Base-by-base conservation (phyloP, 495 filamentous ascomycete species). In the Aspergillus haitiensis region DNA sequence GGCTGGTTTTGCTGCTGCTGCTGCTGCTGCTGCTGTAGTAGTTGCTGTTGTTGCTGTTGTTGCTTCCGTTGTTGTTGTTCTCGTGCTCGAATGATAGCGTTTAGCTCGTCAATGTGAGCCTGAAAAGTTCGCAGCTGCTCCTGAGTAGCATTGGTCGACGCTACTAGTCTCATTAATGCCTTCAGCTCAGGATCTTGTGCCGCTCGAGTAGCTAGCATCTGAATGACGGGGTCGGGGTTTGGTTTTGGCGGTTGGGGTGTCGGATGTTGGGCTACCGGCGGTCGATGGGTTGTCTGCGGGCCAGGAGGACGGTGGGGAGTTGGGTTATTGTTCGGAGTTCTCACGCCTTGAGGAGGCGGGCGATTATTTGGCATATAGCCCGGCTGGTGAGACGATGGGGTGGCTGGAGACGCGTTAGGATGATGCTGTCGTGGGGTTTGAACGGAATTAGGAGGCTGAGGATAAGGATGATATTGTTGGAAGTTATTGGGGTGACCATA, bases 91-190 rank as follows among this genome's bases (percentile, higher is more conserved):
- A 86, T 77, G 44, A 86, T 81, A 0, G 75, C 81, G 42, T 91
- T 93, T 35, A 99, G 85, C 52, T 92, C 88, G 66, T 97, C 90
- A 60, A 99, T 98, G 55, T 98, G 93, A 49, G 81, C 78, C 70
- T 99, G 95, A 67, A 99, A 99, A 59, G 86, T 82, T 58, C 88
- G 87, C 12, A 99, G 80, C 64, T 98, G 91, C 35, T 88, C 82
- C 52, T 84, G 83, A 3, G 84, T 82, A 3, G 95, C 95, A 58
- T 91, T 85, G 18, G 92, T 94, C 27, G 88, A 86, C 5, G 95
- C 95, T 8, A 99, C 95, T 11, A 93, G 86, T 66, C 91, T 88
- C 95, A 99, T 99, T 10, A 99, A 81, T n/a, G 87, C 86, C 65
- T 97, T 93, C n/a, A 99, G 79, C 49, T 92, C 83, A 2, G 89